Base-by-base conservation (phyloP, 2,329 filamentous ascomycete species). In the Colletotrichum shisoi region DNA sequence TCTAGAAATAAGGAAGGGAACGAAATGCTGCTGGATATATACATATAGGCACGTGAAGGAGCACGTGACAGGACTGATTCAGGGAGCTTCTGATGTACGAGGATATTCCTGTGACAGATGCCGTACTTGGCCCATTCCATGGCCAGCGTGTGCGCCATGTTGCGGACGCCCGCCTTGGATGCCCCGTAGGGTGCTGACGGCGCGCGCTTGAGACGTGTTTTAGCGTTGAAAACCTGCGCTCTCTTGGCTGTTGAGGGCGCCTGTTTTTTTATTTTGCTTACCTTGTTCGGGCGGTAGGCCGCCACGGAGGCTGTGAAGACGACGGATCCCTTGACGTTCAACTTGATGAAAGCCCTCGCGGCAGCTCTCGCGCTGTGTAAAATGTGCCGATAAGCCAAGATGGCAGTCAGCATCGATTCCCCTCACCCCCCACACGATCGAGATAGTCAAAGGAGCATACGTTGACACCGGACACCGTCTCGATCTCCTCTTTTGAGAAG, bases 261-360 rank as follows among this genome's bases (percentile, higher is more conserved):
- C n/a, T 11, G 6, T 19, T 17, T 7, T 11, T 19, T 17, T 7
- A 6, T 0, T 19, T 12, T 4, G 71, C 71, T 31, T 59, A 71
- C 73, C 31, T 81, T 76, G 72, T 84, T 83, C 1, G 81, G 81
- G 1, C 81, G 77, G 72, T 84, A 82, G 3, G 76, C 79, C 1
- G 82, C 80, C 80, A 84, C 84, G 62, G 75, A 79, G 1, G 81
- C 78, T 2, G 82, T 84, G 71, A 83, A 81, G 52, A 83, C 80
- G 42, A 80, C 76, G 49, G 73, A 75, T 11, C 78, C 78, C 72
- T 76, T 76, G 61, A 72, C 73, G 40, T 71, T 70, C n/a, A 76
- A 72, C 70, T 76, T 72, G 68, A 79, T 78, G 65, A 80, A 79
- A 46, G 77, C 78, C 56, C 79, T 78, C 17, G 81, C 81, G 1